These are phyloP conservation scores for Alectoria sarmentosa DNA, from an alignment of 495 filamentous ascomycete genomes.

Conservation along the genomic window DNA sequence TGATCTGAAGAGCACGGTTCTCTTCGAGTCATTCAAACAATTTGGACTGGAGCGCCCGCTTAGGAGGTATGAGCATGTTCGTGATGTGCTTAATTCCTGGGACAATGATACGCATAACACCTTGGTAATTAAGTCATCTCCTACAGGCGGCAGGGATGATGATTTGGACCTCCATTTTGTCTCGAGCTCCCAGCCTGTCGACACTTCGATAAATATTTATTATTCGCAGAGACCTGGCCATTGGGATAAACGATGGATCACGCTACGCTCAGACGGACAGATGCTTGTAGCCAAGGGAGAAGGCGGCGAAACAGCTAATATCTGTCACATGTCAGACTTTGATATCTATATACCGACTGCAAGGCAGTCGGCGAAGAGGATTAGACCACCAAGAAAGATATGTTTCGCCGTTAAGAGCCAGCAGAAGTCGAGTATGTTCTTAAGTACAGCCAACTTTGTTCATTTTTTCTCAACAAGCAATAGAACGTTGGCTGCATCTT, in stretches of 20 bases:
- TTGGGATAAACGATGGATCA: conserved; percentile 84
- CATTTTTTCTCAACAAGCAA: conserved; percentile 88
- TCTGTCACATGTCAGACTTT: conserved; percentile 90
- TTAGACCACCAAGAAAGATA: conserved; percentile 69
- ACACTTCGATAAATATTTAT: conserved; percentile 62
- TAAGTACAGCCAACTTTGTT: conserved; percentile 74
- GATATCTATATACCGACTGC: conserved; percentile 79
- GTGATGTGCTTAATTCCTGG: conserved; percentile 92
- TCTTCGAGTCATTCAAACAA: conserved; percentile 67
- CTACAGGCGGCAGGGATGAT: conserved; percentile 38
- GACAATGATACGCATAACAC: conserved; percentile 65
- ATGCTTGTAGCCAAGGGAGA: conserved; percentile 66
- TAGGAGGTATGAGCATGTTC: conserved; percentile 77
- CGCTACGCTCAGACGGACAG: conserved; percentile 66
- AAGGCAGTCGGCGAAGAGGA: conserved; percentile 50
- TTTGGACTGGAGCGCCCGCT: conserved; percentile 79
- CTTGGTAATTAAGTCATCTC: conserved; percentile 52
- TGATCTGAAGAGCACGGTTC: conserved; percentile 50
- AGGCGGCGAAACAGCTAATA: conserved; percentile 50
- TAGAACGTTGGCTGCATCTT: conserved; percentile 52
- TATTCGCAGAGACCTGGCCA: conserved; percentile 72
- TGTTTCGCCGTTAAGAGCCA: conserved; percentile 92
- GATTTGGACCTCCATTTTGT: conserved; percentile 47
- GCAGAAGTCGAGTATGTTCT: conserved; percentile 80
- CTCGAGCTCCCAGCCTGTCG: conserved; percentile 50